A percentile compares a stretch with the other conserved stretches of the same genome.
phyloP scores from a whole-genome alignment of 805 yeast species.

The Yarrowia keelungensis region DNA sequence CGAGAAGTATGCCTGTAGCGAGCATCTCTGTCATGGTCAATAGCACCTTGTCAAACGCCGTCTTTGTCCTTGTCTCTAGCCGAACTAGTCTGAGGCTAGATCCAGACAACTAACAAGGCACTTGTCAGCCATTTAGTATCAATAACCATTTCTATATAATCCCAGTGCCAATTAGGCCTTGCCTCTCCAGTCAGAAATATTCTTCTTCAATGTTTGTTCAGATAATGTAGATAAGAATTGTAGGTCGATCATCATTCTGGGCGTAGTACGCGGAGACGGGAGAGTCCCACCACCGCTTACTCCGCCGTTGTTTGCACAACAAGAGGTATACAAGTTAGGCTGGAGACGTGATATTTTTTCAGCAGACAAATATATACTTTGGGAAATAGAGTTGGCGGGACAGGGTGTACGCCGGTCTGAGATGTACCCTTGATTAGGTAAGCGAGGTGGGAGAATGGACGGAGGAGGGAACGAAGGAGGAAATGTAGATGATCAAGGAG shows the following conservation, averaged over 20 bases:
- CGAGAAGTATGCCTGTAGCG: too few species aligned
- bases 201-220: constrained; percentile 38
- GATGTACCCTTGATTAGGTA: not conserved
- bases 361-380: constrained; percentile 6
- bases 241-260: constrained; percentile 27
- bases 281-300: constrained; percentile 7
- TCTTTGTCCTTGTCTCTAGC: too few species aligned
- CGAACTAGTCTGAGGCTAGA: too few species aligned
- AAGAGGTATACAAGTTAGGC: not conserved
- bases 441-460: not conserved
- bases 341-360: not conserved
- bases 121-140: too few species aligned
- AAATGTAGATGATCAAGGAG: too few species aligned
- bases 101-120: too few species aligned
- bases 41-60: too few species aligned
- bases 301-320: constrained; percentile 21
- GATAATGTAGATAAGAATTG: constrained; percentile 38
- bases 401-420: not conserved
- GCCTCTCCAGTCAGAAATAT: constrained; percentile 37
- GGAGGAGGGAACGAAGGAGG: too few species aligned
- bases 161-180: not conserved
- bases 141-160: not conserved
- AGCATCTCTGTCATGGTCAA: too few species aligned
- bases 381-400: not conserved
- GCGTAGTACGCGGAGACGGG: constrained; percentile 3